Evolutionary conservation across 352 stramenopile species (phyloP), one percentile per base, ranked within the genome.

Genomic region (Phytophthora multivora): DNA sequence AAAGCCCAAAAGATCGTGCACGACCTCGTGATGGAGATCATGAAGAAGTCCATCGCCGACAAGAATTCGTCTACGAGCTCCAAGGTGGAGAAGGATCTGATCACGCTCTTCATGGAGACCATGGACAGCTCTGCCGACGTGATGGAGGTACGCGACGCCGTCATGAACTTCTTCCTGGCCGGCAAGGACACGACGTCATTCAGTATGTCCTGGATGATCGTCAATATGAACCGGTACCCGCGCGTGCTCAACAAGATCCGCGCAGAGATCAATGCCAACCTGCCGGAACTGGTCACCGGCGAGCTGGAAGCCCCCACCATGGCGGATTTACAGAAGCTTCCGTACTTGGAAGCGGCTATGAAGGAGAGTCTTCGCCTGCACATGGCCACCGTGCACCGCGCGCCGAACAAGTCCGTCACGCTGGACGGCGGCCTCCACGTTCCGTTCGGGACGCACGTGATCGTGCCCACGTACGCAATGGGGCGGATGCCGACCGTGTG

Each of bases 81-180:
- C 10, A 63, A 63, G 18, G 23, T 63, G 21, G 31, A 67, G n/a
- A 69, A 65, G 30, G 75, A 89, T 48, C 51, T 90, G 18, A 65
- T 87, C 16, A 73, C 58, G 10, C 60, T 88, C 16, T 87, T 88
- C 23, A 50, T 86, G 10, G 52, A 64, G 4, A 47, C 62, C 0
- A 36, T 57, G 38, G 61, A 49, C 33, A 59, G 71, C 39, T 52
- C 66, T 30, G 49, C 51, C 3, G 51, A 59, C 21, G 30, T 69
- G 28, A 59, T 82, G 12, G 55, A 70, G 35, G 42, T 92, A 5
- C 83, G 79, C 10, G 80, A 95, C 69, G 80, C 91, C 33, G 73
- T 81, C 15, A 67, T 91, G 28, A 93, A 84, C 47, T 91, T 95
- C 52, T 83, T 96, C 48, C 61, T 88, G 11, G 80, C 71, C 5